phyloP scores from a whole-genome alignment of 2,329 filamentous ascomycete genomes.

The Aspergillus aculeatus region DNA sequence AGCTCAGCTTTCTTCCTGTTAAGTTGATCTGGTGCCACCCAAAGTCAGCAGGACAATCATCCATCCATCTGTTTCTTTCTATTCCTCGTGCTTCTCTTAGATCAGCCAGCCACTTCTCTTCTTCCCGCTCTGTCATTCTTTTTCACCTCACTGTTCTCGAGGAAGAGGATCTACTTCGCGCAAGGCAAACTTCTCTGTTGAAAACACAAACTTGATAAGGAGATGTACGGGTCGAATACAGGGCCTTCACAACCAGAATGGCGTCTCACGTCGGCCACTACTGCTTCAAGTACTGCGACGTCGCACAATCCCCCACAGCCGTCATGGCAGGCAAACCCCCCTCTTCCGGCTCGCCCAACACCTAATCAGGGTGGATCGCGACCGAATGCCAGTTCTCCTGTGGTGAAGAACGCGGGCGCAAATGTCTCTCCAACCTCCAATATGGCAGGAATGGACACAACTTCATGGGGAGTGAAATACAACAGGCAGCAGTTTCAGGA shows the following conservation, averaged over 20 bases:
- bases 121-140: background rate
- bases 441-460: conserved; percentile 29
- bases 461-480: conserved; percentile 46
- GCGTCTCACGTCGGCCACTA: conserved; percentile 27
- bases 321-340: conserved; percentile 21
- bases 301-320: conserved; percentile 17
- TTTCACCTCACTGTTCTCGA: background rate
- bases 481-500: conserved; percentile 34
- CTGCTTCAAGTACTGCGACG: conserved; percentile 2
- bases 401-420: conserved; percentile 6
- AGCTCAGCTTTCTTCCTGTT: too few relatives aligned
- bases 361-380: conserved; percentile 23
- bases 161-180: background rate
- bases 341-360: conserved; percentile 27
- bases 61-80: background rate
- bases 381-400: conserved; percentile 27
- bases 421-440: conserved; percentile 20
- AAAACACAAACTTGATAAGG: background rate
- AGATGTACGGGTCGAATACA: conserved; percentile 37
- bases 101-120: background rate
- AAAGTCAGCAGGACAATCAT: background rate
- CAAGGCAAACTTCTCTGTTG: background rate
- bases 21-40: background rate
- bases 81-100: background rate
- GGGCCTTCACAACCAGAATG: conserved; percentile 40